phyloP scores from a whole-genome alignment of 2,329 filamentous ascomycete species.

The Sarocladiaceae sp. region DNA sequence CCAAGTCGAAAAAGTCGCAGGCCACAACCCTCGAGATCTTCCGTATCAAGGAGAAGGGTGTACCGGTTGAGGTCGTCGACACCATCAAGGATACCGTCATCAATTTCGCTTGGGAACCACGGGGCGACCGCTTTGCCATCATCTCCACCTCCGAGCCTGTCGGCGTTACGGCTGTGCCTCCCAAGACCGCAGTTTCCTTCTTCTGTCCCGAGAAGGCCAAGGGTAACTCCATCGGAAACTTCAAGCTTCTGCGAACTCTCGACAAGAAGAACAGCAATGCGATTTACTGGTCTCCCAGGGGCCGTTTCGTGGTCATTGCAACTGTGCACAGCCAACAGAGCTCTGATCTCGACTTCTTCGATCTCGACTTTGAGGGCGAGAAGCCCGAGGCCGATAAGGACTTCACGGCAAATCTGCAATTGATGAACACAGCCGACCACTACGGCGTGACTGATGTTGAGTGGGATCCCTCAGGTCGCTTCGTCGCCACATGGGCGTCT shows the following conservation, averaged over 20 bases:
- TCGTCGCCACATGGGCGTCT: slow-evolving; percentile 86
- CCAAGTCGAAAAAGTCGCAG: slow-evolving; percentile 97
- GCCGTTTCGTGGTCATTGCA: slow-evolving; percentile 89
- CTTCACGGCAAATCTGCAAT: slow-evolving; percentile 85
- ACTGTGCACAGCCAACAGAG: slow-evolving; percentile 89
- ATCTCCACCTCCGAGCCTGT: slow-evolving; percentile 88
- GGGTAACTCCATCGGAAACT: slow-evolving; percentile 75
- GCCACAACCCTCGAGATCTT: slow-evolving; percentile 98
- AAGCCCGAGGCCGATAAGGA: slow-evolving; percentile 92
- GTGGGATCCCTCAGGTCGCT: slow-evolving; percentile 95
- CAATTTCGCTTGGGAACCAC: slow-evolving; percentile 99
- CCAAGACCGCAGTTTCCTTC: slow-evolving; percentile 93
- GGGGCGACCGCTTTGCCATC: slow-evolving; percentile 93
- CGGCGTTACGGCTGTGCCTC: slow-evolving; percentile 71
- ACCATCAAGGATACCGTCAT: slow-evolving; percentile 97
- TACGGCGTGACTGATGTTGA: slow-evolving; percentile 97
- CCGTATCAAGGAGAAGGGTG: slow-evolving; percentile 93
- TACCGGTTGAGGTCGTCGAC: slow-evolving; percentile 96
- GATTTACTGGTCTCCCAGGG: slow-evolving; percentile 97
- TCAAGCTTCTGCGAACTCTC: slow-evolving; percentile 88
- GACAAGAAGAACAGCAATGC: slow-evolving; percentile 99
- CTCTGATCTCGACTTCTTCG: slow-evolving; percentile 95
- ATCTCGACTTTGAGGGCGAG: slow-evolving; percentile 96
- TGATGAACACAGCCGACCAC: slow-evolving; percentile 91
- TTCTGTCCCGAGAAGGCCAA: slow-evolving; percentile 96